phyloP scores from a whole-genome alignment of 2,329 filamentous ascomycete species.

The Aspergillus sergii region DNA sequence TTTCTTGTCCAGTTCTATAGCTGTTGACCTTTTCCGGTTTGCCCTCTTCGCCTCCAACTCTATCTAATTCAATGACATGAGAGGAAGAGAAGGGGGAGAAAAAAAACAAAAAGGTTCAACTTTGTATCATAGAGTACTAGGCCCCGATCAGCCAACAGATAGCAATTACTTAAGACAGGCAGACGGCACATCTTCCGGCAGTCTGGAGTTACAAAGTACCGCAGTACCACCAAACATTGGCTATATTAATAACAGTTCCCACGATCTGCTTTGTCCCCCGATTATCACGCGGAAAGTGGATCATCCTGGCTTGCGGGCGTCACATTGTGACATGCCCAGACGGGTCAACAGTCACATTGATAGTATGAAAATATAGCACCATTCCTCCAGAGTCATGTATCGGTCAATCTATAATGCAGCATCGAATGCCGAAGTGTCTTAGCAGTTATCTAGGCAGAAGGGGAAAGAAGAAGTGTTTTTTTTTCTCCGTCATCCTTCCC shows the following conservation, averaged over 20 bases:
- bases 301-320: slow-evolving; percentile 2
- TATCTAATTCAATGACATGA: not conserved
- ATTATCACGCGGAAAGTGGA: slow-evolving; percentile 10
- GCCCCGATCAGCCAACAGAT: not conserved
- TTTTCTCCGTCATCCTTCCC: not conserved
- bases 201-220: slow-evolving; percentile 4
- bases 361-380: not conserved
- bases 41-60: not conserved
- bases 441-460: not conserved
- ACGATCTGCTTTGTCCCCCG: slow-evolving; percentile 6
- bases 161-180: not conserved
- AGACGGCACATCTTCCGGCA: slow-evolving; percentile 4
- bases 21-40: not conserved
- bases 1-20: not conserved
- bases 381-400: not conserved
- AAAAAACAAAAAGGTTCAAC: not conserved
- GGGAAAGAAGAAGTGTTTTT: not conserved
- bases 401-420: slow-evolving; percentile 1
- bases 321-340: slow-evolving; percentile 3
- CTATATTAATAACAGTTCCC: slow-evolving; percentile 3
- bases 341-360: slow-evolving; percentile 1
- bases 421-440: slow-evolving; percentile 2
- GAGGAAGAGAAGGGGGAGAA: not conserved
- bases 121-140: not conserved
- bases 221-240: not conserved